A percentile compares a stretch with the other conserved stretches of the same genome.
Evolutionary conservation across 2,329 filamentous ascomycete genomes (phyloP).

Genomic region (Piedraia hortae): DNA sequence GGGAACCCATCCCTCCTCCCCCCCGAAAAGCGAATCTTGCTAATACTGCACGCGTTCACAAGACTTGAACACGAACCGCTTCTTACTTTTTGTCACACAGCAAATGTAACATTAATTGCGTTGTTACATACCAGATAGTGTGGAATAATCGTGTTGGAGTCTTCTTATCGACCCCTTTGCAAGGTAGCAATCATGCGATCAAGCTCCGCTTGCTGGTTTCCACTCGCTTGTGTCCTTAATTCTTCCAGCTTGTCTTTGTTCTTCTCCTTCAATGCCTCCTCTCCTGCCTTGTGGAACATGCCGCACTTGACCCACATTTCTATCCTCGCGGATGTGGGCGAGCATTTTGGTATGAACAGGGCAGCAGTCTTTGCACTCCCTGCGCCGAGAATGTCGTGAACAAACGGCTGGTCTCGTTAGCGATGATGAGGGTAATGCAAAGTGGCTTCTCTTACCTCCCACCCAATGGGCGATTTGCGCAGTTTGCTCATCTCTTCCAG

Average conservation of each 20-base stretch:
- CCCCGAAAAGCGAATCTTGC: no score
- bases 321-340: conserved; percentile 36
- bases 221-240: conserved; percentile 45
- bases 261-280: conserved; percentile 65
- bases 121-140: no score
- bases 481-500: conserved; percentile 58
- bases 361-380: conserved; percentile 72
- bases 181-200: conserved; percentile 41
- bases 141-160: no score
- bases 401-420: conserved; percentile 39
- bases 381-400: conserved; percentile 62
- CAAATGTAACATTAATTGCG: no score
- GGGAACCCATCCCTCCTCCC: conserved; percentile 1
- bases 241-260: conserved; percentile 49
- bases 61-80: no score
- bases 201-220: conserved; percentile 43
- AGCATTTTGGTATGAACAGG: conserved; percentile 67
- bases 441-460: conserved; percentile 41
- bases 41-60: no score
- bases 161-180: conserved; percentile 6
- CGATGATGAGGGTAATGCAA: not conserved
- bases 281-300: conserved; percentile 61
- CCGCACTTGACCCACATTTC: conserved; percentile 95
- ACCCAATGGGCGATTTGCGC: conserved; percentile 76
- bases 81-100: no score